These are phyloP conservation scores for Candolleomyces eurysporus DNA, from an alignment of 768 basidiomycete species.

Conservation along the genomic window DNA sequence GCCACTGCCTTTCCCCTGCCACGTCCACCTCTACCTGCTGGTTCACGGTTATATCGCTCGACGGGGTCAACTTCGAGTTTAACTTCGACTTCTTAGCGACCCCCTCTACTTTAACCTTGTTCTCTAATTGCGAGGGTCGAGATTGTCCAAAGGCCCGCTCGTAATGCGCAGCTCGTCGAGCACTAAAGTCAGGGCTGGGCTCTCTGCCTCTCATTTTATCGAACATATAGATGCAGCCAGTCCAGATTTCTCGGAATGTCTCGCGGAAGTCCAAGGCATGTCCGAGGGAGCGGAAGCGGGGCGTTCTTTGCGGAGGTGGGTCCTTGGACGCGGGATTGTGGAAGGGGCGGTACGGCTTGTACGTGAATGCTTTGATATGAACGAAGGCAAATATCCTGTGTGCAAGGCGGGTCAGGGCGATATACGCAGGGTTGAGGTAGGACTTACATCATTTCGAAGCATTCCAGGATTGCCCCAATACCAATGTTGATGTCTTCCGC, in stretches of 20 bases:
- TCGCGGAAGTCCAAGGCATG: slow-evolving; percentile 73
- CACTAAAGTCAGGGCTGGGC: slow-evolving; percentile 45
- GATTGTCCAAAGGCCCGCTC: slow-evolving; percentile 43
- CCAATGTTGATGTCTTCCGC: slow-evolving; percentile 73
- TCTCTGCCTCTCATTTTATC: slow-evolving; percentile 54
- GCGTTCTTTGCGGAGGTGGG: slow-evolving; percentile 37
- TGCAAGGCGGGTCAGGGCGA: slow-evolving; percentile 8
- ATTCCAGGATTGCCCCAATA: slow-evolving; percentile 64
- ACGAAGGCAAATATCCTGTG: slow-evolving; percentile 62
- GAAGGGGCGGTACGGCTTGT: slow-evolving; percentile 53
- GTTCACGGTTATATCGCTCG: slow-evolving; percentile 36
- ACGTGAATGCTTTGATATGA: slow-evolving; percentile 72
- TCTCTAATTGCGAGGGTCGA: slow-evolving; percentile 17
- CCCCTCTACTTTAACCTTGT: slow-evolving; percentile 11
- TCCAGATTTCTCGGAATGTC: slow-evolving; percentile 60
- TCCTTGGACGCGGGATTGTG: slow-evolving; percentile 26
- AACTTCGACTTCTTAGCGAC: slow-evolving; percentile 3
- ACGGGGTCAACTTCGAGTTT: slow-evolving; percentile 4
- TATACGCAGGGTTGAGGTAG: slow-evolving; percentile 1
- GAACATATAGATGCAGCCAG: slow-evolving; percentile 56
- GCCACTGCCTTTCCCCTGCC: slow-evolving; percentile 50
- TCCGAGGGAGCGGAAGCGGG: slow-evolving; percentile 54
- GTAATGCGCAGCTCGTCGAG: slow-evolving; percentile 40
- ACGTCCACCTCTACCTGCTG: slow-evolving; percentile 40
- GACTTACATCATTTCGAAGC: slow-evolving; percentile 73